Conservation (phyloP, 2,329 filamentous ascomycete species). For the Diaporthe citrichinensis region DNA sequence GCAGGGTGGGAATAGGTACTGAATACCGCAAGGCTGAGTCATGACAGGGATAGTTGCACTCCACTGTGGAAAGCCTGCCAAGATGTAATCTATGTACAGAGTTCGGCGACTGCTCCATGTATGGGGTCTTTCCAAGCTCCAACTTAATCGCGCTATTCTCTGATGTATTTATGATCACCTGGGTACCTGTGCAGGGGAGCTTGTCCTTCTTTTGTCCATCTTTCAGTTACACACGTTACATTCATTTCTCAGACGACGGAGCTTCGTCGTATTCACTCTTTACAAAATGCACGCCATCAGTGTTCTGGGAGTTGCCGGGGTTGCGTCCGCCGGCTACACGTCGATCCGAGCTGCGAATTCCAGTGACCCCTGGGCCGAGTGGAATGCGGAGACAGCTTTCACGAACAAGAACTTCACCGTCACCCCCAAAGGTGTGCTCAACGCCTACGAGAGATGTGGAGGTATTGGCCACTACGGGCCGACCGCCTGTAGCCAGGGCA, state of each 20-base stretch:
- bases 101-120: background rate
- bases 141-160: background rate
- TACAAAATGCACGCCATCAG: background rate
- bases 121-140: background rate
- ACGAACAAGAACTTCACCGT: background rate
- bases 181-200: background rate
- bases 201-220: background rate
- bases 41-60: background rate
- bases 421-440: slow-evolving; percentile 1
- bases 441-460: background rate
- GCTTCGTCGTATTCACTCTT: background rate
- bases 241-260: background rate
- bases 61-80: background rate
- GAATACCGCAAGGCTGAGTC: background rate
- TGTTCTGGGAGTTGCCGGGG: background rate
- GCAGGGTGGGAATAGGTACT: background rate
- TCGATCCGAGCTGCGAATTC: background rate
- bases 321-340: background rate
- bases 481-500: background rate
- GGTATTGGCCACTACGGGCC: slow-evolving; percentile 8
- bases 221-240: background rate
- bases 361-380: background rate
- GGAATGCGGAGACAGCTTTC: background rate
- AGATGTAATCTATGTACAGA: background rate
- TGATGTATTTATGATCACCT: background rate